Evolutionary conservation across 2,329 filamentous ascomycete genomes (phyloP), one percentile per base, ranked within the genome.

Genomic region (Arthrobotrys entomopaga): DNA sequence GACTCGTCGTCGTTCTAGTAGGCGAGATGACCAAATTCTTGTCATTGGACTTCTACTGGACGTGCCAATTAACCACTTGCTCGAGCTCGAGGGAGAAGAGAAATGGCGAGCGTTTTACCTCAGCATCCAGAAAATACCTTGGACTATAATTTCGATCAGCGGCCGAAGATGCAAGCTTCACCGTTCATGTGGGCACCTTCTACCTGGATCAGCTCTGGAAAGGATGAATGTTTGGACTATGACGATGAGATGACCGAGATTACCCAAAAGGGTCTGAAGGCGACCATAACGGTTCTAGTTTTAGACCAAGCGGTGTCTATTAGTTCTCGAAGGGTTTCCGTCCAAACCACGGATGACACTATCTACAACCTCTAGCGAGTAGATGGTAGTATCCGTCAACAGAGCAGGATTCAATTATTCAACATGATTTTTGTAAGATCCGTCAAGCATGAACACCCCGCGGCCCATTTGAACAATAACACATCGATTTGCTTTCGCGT

Each of bases 1-100:
- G 7, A 29, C 50, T 8, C 19, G 19, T 15, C 50, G 50, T 54
- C 50, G 24, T 24, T 24, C 50, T 29, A 54, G 50, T 15, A 54
- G 50, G n/a, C 19, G 3, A 29, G 50, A 54, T 15, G 50, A 54
- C 24, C 50, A 54, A 29, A 29, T 54, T 15, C 50, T 54, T 22
- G 50, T 54, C 50, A 54, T 54, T 29, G 50, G 15, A 7, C 24
- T 29, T 22, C 20, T 54, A n/a, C 20, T 54, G 8, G 50, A 29
- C n/a, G 15, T 54, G 13, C 15, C 13, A n/a, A 29, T 54, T 24
- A 7, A 54, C 15, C 50, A 22, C 19, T 29, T 54, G n/a, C 19
- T 54, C 19, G 50, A 54, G 50, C 19, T 54, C 50, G 24, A 29
- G 8, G 50, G 50, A 8, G 50, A 54, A 54, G 50, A 54, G 19